phyloP scores from a whole-genome alignment of 2,329 filamentous ascomycete species.

The Colletotrichum brevisporum region DNA sequence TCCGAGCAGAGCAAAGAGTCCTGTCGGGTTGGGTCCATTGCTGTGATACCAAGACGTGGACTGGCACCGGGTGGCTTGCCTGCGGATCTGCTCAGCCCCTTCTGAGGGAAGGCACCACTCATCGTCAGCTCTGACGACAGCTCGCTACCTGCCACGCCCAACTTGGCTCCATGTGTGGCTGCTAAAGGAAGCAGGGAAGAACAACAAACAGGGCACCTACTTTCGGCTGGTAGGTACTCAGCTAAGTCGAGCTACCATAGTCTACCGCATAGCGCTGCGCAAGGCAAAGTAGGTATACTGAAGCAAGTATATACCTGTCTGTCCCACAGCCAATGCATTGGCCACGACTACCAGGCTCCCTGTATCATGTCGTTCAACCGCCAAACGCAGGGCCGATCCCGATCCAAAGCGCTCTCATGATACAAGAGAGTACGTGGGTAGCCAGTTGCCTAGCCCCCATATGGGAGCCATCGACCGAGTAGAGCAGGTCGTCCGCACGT shows the following conservation, averaged over 20 bases:
- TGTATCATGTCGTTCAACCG: slow-evolving; percentile 35
- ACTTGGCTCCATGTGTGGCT: slow-evolving; percentile 27
- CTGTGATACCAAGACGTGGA: slow-evolving; percentile 8
- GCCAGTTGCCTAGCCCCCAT: neutral
- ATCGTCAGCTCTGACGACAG: slow-evolving; percentile 39
- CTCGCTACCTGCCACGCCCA: slow-evolving; percentile 16
- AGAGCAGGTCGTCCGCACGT: neutral
- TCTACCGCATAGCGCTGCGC: too few relatives aligned
- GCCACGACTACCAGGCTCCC: slow-evolving; percentile 12
- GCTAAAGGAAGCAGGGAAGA: slow-evolving; percentile 22
- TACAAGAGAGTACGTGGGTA: neutral
- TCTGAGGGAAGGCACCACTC: neutral
- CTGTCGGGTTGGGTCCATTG: neutral
- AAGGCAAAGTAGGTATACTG: too few relatives aligned
- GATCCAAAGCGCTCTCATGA: slow-evolving; percentile 34
- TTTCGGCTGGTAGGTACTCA: too few relatives aligned
- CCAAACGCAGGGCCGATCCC: slow-evolving; percentile 35
- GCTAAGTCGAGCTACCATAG: too few relatives aligned
- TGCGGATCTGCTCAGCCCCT: neutral
- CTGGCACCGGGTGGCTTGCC: neutral
- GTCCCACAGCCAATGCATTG: slow-evolving; percentile 27
- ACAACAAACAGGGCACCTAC: slow-evolving; percentile 28
- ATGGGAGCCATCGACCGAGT: slow-evolving; percentile 12
- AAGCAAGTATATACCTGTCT: neutral
- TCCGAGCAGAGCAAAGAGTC: too few relatives aligned